phyloP scores from a whole-genome alignment of 2,329 filamentous ascomycete species.

The Calycina herbarum region DNA sequence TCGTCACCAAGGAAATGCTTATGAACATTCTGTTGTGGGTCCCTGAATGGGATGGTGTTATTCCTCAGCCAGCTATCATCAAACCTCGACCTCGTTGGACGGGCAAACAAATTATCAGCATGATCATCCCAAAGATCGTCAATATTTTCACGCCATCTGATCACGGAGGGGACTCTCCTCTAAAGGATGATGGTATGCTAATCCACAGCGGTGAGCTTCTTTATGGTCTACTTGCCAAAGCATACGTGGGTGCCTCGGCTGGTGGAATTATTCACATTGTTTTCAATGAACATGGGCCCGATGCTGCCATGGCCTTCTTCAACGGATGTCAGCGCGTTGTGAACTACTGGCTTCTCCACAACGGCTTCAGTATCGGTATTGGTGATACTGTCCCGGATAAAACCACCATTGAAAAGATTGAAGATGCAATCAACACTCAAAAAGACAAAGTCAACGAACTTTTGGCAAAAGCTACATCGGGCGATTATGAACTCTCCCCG shows the following conservation, averaged over 20 bases:
- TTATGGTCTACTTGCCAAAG: constrained; percentile 90
- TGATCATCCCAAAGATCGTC: constrained; percentile 85
- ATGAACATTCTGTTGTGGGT: constrained; percentile 99
- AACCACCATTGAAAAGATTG: constrained; percentile 79
- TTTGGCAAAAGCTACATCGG: constrained; percentile 76
- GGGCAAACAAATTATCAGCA: constrained; percentile 94
- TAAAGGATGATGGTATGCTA: constrained; percentile 75
- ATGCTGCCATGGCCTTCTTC: constrained; percentile 89
- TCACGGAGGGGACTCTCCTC: constrained; percentile 56
- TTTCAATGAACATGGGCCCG: constrained; percentile 89
- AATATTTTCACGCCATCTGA: constrained; percentile 72
- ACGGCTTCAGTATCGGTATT: constrained; percentile 97
- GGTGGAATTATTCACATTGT: constrained; percentile 94
- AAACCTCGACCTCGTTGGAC: constrained; percentile 95
- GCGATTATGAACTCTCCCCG: constrained; percentile 85
- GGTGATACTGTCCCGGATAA: constrained; percentile 95
- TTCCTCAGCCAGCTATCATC: constrained; percentile 89
- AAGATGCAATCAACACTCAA: constrained; percentile 75
- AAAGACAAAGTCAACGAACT: constrained; percentile 79
- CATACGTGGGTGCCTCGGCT: constrained; percentile 84
- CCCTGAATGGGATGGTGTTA: constrained; percentile 93
- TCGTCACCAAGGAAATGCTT: constrained; percentile 84
- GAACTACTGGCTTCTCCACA: constrained; percentile 95
- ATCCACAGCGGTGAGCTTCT: constrained; percentile 87
- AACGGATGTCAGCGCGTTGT: constrained; percentile 93